Percentiles rank a stretch among this genome's conserved stretches.
phyloP scores from a whole-genome alignment of 2,329 filamentous ascomycete species.

The Karstenula rhodostoma region DNA sequence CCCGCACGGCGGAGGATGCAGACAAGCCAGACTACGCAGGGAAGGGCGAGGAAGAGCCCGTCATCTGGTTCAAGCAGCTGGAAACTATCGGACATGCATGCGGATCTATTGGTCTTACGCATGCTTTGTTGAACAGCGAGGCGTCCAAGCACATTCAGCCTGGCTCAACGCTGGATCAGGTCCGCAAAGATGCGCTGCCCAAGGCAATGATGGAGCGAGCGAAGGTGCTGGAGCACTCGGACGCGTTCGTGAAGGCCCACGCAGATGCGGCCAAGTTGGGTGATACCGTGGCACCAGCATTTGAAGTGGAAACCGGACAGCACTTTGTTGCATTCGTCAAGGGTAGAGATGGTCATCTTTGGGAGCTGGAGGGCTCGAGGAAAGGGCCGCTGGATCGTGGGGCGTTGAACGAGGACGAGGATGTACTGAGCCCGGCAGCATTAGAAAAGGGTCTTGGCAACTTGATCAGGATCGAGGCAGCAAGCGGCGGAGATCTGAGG shows the following conservation, averaged over 20 bases:
- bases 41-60: conserved; percentile 58
- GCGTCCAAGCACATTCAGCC: conserved; percentile 53
- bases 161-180: conserved; percentile 54
- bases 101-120: conserved; percentile 65
- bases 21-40: conserved; percentile 55
- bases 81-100: conserved; percentile 65
- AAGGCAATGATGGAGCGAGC: conserved; percentile 58
- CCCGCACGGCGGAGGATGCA: conserved; percentile 54
- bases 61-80: conserved; percentile 65
- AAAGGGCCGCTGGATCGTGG: conserved; percentile 58
- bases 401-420: conserved; percentile 50
- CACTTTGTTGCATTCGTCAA: conserved; percentile 60
- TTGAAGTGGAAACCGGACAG: conserved; percentile 44
- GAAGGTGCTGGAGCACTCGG: conserved; percentile 59
- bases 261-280: conserved; percentile 53
- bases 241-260: conserved; percentile 55
- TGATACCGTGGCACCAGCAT: conserved; percentile 47
- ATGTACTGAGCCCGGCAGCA: conserved; percentile 54
- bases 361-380: conserved; percentile 56
- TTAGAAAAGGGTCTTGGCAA: conserved; percentile 52
- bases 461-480: conserved; percentile 47
- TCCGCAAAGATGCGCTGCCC: conserved; percentile 55
- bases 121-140: conserved; percentile 61
- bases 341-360: conserved; percentile 55
- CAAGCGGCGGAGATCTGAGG: conserved; percentile 50